These are phyloP conservation scores for Calycina marina DNA, from an alignment of 2,329 filamentous ascomycete species.

Conservation along the genomic window DNA sequence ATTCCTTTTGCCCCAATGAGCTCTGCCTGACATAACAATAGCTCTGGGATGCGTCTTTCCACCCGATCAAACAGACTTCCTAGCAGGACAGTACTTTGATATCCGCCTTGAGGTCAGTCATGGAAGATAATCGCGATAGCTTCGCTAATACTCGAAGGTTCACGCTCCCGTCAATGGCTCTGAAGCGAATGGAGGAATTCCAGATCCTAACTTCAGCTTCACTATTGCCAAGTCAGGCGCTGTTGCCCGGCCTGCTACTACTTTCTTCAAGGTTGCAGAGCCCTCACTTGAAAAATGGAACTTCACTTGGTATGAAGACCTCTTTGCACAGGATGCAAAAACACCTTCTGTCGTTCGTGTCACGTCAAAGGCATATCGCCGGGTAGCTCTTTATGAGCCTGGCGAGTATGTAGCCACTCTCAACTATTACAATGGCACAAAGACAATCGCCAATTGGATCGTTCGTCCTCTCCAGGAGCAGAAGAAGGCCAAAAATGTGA, in stretches of 20 bases:
- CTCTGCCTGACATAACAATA: conserved; percentile 1
- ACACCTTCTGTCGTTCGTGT: conserved; percentile 65
- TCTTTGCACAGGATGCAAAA: conserved; percentile 59
- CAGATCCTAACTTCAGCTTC: conserved; percentile 63
- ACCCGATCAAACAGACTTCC: conserved; percentile 58
- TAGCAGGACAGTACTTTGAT: conserved; percentile 73
- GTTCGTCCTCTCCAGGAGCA: conserved; percentile 56
- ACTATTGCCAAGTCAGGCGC: conserved; percentile 53
- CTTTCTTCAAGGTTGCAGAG: conserved; percentile 57
- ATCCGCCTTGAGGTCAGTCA: conserved; percentile 49
- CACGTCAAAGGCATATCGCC: conserved; percentile 63
- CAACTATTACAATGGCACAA: conserved; percentile 57
- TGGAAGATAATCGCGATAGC: not conserved
- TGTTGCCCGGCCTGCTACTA: conserved; percentile 36
- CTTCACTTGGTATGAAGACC: conserved; percentile 75
- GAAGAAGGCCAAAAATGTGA: conserved; percentile 71
- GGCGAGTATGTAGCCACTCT: conserved; percentile 67
- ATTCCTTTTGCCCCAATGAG: not conserved
- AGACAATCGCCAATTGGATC: conserved; percentile 60
- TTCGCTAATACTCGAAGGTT: conserved; percentile 26
- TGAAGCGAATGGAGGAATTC: conserved; percentile 52
- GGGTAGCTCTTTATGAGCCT: conserved; percentile 61
- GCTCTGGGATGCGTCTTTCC: conserved; percentile 44
- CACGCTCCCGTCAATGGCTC: conserved; percentile 72
- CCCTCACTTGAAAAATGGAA: conserved; percentile 67